phyloP scores from a whole-genome alignment of 305 asterid genomes.

The Striga hermonthica region DNA sequence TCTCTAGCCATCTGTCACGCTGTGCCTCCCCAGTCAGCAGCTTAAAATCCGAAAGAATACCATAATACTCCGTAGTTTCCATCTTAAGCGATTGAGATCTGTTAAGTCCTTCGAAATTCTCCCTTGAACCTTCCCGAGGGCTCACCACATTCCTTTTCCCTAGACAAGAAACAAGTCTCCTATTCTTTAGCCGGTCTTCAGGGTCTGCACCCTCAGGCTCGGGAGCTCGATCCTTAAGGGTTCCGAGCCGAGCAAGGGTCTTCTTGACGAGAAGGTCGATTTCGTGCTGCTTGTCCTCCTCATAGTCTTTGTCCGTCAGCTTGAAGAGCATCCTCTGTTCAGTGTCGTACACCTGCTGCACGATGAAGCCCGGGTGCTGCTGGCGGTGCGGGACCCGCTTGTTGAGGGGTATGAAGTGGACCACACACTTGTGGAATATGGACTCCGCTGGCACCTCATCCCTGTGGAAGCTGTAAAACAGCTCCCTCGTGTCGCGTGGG shows the following conservation, averaged over 20 bases:
- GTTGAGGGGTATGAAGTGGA: slow-evolving; percentile 61
- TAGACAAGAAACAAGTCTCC: slow-evolving; percentile 35
- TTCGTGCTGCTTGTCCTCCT: slow-evolving; percentile 70
- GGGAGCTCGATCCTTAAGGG: slow-evolving; percentile 59
- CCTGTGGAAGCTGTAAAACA: slow-evolving; percentile 72
- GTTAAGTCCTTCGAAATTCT: slow-evolving; percentile 41
- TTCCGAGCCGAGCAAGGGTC: slow-evolving; percentile 58
- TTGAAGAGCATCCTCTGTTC: slow-evolving; percentile 56
- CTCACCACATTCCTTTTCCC: slow-evolving; percentile 44
- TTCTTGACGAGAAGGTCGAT: slow-evolving; percentile 66
- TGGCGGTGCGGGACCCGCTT: slow-evolving; percentile 64
- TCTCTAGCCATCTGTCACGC: slow-evolving; percentile 72
- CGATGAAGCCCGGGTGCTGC: slow-evolving; percentile 74
- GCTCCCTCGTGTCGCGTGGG: slow-evolving; percentile 54
- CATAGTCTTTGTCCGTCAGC: slow-evolving; percentile 71
- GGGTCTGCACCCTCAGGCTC: slow-evolving; percentile 40
- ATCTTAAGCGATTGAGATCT: slow-evolving; percentile 46
- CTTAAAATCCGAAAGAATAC: slow-evolving; percentile 41
- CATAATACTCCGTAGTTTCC: slow-evolving; percentile 55
- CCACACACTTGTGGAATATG: slow-evolving; percentile 79
- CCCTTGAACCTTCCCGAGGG: slow-evolving; percentile 57
- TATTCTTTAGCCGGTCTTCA: slow-evolving; percentile 53
- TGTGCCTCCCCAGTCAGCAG: slow-evolving; percentile 53
- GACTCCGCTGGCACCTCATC: slow-evolving; percentile 80
- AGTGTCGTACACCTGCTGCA: slow-evolving; percentile 71